A percentile compares a stretch with the other conserved stretches of the same genome.
Evolutionary conservation across 208 protist genomes (phyloP).

Genomic region (Leptomonas pyrrhocoris): DNA sequence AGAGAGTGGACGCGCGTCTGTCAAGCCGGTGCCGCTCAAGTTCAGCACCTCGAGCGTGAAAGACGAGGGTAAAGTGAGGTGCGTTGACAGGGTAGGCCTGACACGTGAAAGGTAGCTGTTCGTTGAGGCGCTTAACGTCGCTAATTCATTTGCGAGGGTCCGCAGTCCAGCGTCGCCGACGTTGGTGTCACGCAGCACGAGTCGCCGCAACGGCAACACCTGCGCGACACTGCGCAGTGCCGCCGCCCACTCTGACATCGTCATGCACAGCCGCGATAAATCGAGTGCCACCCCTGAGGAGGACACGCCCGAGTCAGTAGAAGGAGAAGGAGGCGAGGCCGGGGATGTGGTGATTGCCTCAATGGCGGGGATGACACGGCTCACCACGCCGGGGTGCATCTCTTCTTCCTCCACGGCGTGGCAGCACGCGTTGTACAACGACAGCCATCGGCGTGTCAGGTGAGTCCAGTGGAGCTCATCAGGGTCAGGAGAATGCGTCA

Average conservation of each 20-base stretch:
- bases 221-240: constrained; percentile 15
- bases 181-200: constrained; percentile 20
- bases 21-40: constrained; percentile 34
- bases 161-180: constrained; percentile 28
- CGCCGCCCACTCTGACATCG: constrained; percentile 23
- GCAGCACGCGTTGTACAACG: constrained; percentile 21
- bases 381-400: constrained; percentile 16
- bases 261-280: constrained; percentile 18
- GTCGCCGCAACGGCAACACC: constrained; percentile 9
- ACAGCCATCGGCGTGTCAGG: constrained; percentile 20
- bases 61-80: background rate
- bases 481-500: background rate
- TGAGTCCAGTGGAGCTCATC: background rate
- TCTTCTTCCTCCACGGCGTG: constrained; percentile 15
- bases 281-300: constrained; percentile 9
- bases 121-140: background rate
- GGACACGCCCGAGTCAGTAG: background rate
- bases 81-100: too few species aligned
- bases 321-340: background rate
- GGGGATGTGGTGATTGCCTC: background rate
- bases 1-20: constrained; percentile 41
- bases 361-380: constrained; percentile 22
- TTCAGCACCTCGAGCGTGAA: constrained; percentile 17
- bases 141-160: constrained; percentile 5
- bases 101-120: background rate